Conservation (phyloP, 371 early-diverging fungal genomes). For the Lichtheimia ornata region DNA sequence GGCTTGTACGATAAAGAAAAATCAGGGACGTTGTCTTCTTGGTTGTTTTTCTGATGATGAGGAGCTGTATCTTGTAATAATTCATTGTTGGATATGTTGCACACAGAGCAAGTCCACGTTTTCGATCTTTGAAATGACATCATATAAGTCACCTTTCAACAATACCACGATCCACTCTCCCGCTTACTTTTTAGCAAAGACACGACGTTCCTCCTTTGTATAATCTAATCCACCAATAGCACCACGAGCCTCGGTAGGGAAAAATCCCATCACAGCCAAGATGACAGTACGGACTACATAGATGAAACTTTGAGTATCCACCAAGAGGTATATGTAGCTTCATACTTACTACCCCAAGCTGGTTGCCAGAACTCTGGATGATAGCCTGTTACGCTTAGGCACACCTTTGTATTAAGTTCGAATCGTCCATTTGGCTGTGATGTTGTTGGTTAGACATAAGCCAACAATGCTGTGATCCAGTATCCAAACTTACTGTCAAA, state of each 20-base stretch:
- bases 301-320: not conserved
- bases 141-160: not conserved
- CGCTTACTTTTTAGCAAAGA: constrained; percentile 62
- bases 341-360: constrained; percentile 80
- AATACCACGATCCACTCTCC: not conserved
- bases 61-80: constrained; percentile 24
- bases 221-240: constrained; percentile 87
- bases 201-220: constrained; percentile 64
- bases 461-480: too few species aligned
- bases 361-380: constrained; percentile 96
- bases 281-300: constrained; percentile 79
- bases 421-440: constrained; percentile 86
- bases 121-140: constrained; percentile 21
- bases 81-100: constrained; percentile 24
- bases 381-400: constrained; percentile 88
- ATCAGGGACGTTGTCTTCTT: constrained; percentile 16
- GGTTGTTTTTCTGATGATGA: constrained; percentile 5
- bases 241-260: constrained; percentile 74
- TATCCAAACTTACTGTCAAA: constrained; percentile 62
- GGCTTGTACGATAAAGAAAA: constrained; percentile 24
- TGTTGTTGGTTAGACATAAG: too few species aligned
- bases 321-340: not conserved
- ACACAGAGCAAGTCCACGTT: constrained; percentile 32
- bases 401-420: constrained; percentile 88
- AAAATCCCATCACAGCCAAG: constrained; percentile 80